phyloP scores from a whole-genome alignment of 208 protist species.

The Acanthamoeba healyi region DNA sequence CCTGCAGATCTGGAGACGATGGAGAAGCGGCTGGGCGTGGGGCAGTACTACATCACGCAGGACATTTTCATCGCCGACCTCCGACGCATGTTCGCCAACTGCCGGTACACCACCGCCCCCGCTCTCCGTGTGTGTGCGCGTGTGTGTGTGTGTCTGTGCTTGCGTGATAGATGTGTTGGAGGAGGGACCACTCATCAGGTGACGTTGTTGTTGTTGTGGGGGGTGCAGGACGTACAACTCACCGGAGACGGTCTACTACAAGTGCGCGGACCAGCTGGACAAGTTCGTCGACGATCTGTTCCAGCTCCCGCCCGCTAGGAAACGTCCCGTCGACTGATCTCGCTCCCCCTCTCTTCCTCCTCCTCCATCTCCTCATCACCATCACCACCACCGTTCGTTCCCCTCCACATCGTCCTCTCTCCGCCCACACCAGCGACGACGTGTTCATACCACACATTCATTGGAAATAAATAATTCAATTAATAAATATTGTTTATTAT shows the following conservation, averaged over 20 bases:
- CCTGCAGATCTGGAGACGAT: conserved; percentile 81
- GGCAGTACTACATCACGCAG: conserved; percentile 84
- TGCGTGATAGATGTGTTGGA: too few species aligned
- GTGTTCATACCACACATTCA: too few species aligned
- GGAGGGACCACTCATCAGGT: too few species aligned
- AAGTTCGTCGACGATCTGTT: conserved; percentile 66
- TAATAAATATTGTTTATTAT: not conserved
- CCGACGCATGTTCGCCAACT: conserved; percentile 87
- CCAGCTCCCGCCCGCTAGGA: not conserved
- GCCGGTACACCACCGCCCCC: conserved; percentile 56
- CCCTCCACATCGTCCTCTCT: too few species aligned
- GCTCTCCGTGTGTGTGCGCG: not conserved
- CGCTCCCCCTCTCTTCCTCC: too few species aligned
- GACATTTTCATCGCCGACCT: conserved; percentile 88
- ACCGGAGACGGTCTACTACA: conserved; percentile 81
- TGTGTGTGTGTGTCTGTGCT: too few species aligned
- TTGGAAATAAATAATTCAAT: not conserved
- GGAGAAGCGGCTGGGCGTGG: conserved; percentile 21
- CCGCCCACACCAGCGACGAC: too few species aligned
- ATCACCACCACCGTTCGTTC: too few species aligned
- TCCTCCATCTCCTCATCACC: too few species aligned
- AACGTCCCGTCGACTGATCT: not conserved
- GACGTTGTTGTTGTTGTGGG: too few species aligned
- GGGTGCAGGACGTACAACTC: conserved; percentile 80
- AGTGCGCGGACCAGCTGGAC: conserved; percentile 73